Evolutionary conservation across 2,329 filamentous ascomycete genomes (phyloP), one percentile per base, ranked within the genome.

Genomic region (Fusarium mundagurra): DNA sequence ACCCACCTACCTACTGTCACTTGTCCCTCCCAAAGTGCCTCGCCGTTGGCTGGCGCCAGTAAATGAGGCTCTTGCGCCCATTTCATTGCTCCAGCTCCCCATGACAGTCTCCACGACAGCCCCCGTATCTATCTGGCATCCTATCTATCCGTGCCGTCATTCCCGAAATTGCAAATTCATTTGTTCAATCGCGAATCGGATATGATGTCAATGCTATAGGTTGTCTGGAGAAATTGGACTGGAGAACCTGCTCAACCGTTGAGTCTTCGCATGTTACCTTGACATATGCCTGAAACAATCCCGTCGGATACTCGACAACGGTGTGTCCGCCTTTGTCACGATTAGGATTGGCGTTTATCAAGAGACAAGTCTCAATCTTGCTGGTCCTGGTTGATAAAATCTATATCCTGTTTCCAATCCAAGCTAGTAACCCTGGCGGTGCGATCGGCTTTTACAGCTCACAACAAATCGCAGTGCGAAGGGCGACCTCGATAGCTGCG

Each of bases 71-170:
- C 76, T 75, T 63, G 33, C 53, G 33, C 36, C 29, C 48, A 64
- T 27, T 31, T 36, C 53, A 64, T 27, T 36, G 62, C 50, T 33
- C 50, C 51, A 61, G 47, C 58, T 74, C 65, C 69, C 69, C 63
- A 67, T 59, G 59, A 27, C 43, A 48, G 61, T 69, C 54, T 44
- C 67, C 63, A 53, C 55, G 67, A 45, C 38, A 34, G 39, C 54
- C 57, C 55, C 60, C 64, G 66, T 68, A 48, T 29, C 47, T 51
- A 55, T 57, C 53, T 74, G 36, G 27, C 58, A 44, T 73, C 63
- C 70, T 74, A 76, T 77, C 68, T 78, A 59, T 75, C 68, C 74
- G 77, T 78, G 77, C 77, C 77, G 77, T 77, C 77, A 71, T 64
- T 78, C 72, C 77, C 77, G 77, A 77, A 62, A 64, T 61, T 64